Conservation (phyloP, 331 rosid genomes). For the Phaseolus coccineus region DNA sequence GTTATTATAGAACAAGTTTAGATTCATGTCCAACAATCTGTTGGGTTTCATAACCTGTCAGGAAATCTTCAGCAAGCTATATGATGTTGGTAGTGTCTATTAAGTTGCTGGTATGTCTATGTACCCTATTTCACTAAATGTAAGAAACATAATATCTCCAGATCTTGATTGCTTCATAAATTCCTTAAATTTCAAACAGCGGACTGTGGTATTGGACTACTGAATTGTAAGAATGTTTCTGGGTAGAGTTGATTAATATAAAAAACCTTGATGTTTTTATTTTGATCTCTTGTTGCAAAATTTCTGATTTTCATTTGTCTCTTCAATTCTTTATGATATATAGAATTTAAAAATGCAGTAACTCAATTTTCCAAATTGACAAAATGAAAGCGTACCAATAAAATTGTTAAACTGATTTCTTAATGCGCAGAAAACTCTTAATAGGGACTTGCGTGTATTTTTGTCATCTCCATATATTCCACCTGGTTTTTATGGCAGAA, state of each 20-base stretch:
- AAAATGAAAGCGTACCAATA: constrained; percentile 11
- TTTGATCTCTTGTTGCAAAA: constrained; percentile 5
- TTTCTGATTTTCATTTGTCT: not conserved
- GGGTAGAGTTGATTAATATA: not conserved
- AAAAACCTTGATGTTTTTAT: not conserved
- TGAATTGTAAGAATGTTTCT: constrained; percentile 24
- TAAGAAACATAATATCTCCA: constrained; percentile 29
- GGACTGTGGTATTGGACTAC: constrained; percentile 9
- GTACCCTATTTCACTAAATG: constrained; percentile 25
- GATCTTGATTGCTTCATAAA: constrained; percentile 34
- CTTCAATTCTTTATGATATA: not conserved
- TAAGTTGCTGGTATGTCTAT: constrained; percentile 13
- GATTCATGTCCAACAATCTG: constrained; percentile 32
- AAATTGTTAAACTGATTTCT: constrained; percentile 19
- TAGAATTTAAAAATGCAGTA: constrained; percentile 4
- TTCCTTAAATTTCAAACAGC: constrained; percentile 7
- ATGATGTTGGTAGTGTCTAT: constrained; percentile 27
- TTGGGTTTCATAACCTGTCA: constrained; percentile 32
- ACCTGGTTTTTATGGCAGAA: constrained; percentile 1
- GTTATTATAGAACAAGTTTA: not conserved
- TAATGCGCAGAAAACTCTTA: not conserved
- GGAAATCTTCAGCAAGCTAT: constrained; percentile 24
- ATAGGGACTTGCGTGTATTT: not conserved
- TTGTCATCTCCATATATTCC: constrained; percentile 12
- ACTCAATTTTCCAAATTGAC: not conserved